Conservation (phyloP, 139 green algal species). For the Yamagishiella unicocca region DNA sequence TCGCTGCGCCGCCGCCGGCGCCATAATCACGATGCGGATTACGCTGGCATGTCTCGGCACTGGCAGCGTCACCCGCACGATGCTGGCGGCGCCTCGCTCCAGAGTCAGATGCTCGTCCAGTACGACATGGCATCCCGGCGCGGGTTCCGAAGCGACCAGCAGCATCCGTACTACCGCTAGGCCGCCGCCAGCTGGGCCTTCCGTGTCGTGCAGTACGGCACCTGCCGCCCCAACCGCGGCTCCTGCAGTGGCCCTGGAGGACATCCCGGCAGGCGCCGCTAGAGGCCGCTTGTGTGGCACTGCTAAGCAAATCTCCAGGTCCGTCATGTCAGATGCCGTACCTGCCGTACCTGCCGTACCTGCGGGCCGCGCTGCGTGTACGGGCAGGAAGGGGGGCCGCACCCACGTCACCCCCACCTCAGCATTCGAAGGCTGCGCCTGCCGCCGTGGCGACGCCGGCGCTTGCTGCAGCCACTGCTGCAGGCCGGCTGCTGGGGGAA, state of each 20-base stretch:
- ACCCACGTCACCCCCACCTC: background rate
- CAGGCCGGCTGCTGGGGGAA: too few species aligned
- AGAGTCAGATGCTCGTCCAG: background rate
- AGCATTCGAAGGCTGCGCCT: background rate
- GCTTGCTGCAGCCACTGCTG: too few species aligned
- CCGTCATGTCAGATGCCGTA: background rate
- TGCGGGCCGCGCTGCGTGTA: background rate
- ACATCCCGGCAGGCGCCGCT: background rate
- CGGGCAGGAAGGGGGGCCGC: background rate
- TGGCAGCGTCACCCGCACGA: background rate
- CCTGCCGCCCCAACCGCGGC: background rate
- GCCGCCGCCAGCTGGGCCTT: background rate
- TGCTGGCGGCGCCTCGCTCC: background rate
- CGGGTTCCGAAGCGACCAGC: background rate
- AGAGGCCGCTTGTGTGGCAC: background rate
- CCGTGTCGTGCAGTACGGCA: background rate
- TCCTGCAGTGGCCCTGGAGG: too few species aligned
- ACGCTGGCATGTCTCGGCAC: background rate
- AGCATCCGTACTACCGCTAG: slow-evolving; percentile 19
- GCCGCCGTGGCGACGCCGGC: too few species aligned
- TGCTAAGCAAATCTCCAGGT: background rate
- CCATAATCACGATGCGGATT: background rate
- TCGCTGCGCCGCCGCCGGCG: background rate
- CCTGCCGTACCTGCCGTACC: background rate
- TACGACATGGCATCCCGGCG: background rate